Evolutionary conservation across 2,329 filamentous ascomycete genomes (phyloP).

Genomic region (Dactylellina leptospora): DNA sequence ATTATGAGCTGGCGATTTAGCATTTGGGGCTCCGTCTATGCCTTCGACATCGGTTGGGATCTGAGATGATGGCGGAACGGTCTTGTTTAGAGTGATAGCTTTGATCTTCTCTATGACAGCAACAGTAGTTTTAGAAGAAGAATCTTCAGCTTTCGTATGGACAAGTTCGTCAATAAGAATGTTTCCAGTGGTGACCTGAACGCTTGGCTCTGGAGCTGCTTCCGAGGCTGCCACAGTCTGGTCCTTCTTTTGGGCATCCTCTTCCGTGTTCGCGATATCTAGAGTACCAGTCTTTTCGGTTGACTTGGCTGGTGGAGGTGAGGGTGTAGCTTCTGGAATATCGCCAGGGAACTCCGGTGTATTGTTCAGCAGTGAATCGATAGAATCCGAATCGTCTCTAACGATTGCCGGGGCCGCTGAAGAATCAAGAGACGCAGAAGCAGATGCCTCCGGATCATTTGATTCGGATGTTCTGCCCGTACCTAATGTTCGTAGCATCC

Average conservation of each 20-base stretch:
- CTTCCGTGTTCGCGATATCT: no score
- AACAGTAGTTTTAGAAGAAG: neutral
- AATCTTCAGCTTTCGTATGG: neutral
- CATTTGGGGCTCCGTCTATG: neutral
- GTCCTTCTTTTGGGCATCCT: neutral
- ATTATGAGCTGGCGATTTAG: no score
- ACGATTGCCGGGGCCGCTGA: neutral
- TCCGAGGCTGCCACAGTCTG: neutral
- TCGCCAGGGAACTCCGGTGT: conserved; percentile 29
- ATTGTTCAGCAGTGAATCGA: conserved; percentile 34
- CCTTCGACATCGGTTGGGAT: neutral
- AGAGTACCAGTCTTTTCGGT: neutral
- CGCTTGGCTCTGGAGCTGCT: neutral
- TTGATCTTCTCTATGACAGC: neutral
- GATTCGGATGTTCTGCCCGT: conserved; percentile 2
- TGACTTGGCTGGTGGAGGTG: neutral
- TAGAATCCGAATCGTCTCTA: conserved; percentile 44
- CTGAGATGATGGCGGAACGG: neutral
- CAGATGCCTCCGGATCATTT: neutral
- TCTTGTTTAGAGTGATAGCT: neutral
- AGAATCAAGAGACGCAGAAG: neutral
- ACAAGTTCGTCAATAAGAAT: neutral
- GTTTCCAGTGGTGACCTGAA: neutral
- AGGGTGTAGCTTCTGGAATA: conserved; percentile 3
- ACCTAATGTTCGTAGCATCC: conserved; percentile 16